Evolutionary conservation across 148 eudicot genomes (phyloP).

Genomic region (Arctostaphylos glauca): DNA sequence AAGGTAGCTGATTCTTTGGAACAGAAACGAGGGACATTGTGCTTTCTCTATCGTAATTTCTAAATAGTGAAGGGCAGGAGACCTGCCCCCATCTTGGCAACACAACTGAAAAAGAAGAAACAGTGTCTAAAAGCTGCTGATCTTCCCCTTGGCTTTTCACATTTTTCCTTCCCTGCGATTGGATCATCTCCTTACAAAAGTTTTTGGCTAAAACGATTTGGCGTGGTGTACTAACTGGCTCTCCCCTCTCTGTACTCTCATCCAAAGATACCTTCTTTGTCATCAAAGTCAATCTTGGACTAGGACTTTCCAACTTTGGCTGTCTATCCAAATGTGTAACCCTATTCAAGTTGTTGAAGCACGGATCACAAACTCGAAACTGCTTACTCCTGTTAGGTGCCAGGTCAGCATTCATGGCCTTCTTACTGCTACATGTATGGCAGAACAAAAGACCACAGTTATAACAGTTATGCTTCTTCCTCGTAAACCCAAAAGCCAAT

Average conservation of each 20-base stretch:
- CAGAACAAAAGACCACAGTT: slow-evolving; percentile 42
- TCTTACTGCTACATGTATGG: slow-evolving; percentile 34
- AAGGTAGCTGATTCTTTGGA: slow-evolving; percentile 11
- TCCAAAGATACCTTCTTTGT: slow-evolving; percentile 9
- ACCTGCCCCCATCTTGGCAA: slow-evolving; percentile 42
- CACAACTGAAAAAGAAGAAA: slow-evolving; percentile 5
- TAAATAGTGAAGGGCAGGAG: slow-evolving; percentile 24
- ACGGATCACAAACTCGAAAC: slow-evolving; percentile 39
- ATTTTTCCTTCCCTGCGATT: slow-evolving; percentile 16
- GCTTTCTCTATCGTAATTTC: slow-evolving; percentile 2
- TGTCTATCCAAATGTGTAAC: background rate
- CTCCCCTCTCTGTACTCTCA: slow-evolving; percentile 15
- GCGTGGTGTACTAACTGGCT: slow-evolving; percentile 7
- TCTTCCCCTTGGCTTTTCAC: slow-evolving; percentile 10
- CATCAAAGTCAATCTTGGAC: slow-evolving; percentile 26
- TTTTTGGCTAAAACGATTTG: slow-evolving; percentile 15
- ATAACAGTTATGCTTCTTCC: slow-evolving; percentile 44
- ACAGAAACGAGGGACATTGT: background rate
- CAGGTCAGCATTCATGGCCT: slow-evolving; percentile 31
- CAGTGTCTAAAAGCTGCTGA: slow-evolving; percentile 3
- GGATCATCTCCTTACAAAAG: slow-evolving; percentile 12
- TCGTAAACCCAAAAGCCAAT: slow-evolving; percentile 32
- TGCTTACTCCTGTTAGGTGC: slow-evolving; percentile 29
- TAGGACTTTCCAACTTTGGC: slow-evolving; percentile 16
- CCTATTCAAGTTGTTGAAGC: slow-evolving; percentile 27